A percentile compares a stretch with the other conserved stretches of the same genome.
Evolutionary conservation across 2,329 filamentous ascomycete species (phyloP).

Genomic region (Epichloe sp.): DNA sequence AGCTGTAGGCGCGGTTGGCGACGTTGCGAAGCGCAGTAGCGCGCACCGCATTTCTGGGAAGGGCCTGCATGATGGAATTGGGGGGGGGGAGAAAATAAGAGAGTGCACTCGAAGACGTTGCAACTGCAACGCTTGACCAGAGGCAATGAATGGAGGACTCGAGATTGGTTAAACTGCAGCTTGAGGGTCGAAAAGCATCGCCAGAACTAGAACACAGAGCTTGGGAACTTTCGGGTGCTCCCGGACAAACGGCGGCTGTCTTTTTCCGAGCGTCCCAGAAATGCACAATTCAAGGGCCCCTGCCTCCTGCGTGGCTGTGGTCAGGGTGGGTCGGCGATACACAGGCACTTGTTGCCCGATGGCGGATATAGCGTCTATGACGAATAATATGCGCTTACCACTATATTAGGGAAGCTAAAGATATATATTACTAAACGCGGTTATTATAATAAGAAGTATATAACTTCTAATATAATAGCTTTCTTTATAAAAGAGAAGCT

Average conservation of each 20-base stretch:
- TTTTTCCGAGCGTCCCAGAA: constrained; percentile 12
- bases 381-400: too few species aligned
- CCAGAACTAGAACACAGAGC: constrained; percentile 3
- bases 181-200: constrained; percentile 9
- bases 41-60: constrained; percentile 57
- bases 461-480: too few species aligned
- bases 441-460: too few species aligned
- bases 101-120: constrained; percentile 5
- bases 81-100: constrained; percentile 6
- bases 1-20: constrained; percentile 48
- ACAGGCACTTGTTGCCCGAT: too few species aligned
- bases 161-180: constrained; percentile 8
- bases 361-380: too few species aligned
- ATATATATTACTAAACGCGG: too few species aligned
- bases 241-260: constrained; percentile 11
- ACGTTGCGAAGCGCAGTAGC: constrained; percentile 53
- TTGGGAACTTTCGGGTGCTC: constrained; percentile 8
- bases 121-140: constrained; percentile 10
- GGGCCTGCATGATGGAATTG: constrained; percentile 63
- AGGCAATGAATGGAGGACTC: constrained; percentile 11
- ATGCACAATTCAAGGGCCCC: too few species aligned
- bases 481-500: too few species aligned
- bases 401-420: too few species aligned
- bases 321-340: too few species aligned
- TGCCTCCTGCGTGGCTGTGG: background rate